Evolutionary conservation across 768 basidiomycete species (phyloP).

Genomic region (Pseudohyphozyma bogoriensis): DNA sequence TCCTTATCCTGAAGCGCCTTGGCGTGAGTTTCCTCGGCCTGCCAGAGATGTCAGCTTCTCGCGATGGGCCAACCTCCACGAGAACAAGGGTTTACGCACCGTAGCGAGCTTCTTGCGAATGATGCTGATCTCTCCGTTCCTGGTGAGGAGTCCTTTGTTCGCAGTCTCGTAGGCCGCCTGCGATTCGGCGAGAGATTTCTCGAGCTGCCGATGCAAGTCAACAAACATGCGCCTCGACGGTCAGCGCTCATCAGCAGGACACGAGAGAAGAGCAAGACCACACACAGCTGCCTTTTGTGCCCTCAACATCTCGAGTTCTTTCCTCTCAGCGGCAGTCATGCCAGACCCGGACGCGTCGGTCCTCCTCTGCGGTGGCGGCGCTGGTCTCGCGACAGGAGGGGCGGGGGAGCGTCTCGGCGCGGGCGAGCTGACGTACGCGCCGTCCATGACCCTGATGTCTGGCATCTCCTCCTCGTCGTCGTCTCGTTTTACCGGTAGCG

Average conservation of each 20-base stretch:
- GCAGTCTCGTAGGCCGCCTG: background rate
- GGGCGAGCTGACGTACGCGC: background rate
- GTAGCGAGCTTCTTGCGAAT: background rate
- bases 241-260: background rate
- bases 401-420: background rate
- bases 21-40: slow-evolving; percentile 9
- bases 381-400: background rate
- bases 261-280: background rate
- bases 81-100: background rate
- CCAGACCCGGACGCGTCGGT: background rate
- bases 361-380: background rate
- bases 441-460: slow-evolving; percentile 2
- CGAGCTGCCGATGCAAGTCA: too few species aligned
- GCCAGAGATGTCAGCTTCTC: slow-evolving; percentile 2
- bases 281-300: slow-evolving; percentile 12
- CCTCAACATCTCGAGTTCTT: slow-evolving; percentile 13
- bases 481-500: background rate
- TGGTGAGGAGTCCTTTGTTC: background rate
- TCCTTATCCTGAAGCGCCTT: background rate
- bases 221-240: background rate
- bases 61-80: too few species aligned
- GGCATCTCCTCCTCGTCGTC: slow-evolving; percentile 23
- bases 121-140: slow-evolving; percentile 8
- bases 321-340: background rate
- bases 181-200: background rate